Base-by-base conservation (phyloP, 148 eudicot genomes). In the Rhododendron mucronatum region DNA sequence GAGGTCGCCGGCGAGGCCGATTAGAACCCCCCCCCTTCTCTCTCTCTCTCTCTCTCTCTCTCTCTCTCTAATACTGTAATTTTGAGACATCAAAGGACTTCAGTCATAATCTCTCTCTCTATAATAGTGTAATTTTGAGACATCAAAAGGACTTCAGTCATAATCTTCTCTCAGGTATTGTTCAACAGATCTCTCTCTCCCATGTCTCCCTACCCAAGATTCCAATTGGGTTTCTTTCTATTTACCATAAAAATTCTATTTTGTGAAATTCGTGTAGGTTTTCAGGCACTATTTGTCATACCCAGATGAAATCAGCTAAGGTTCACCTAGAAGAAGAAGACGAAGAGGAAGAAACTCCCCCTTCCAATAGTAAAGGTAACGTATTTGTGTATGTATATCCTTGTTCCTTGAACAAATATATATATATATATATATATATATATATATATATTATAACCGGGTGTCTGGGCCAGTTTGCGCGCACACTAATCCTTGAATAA, bases 301-400 rank as follows among this genome's bases (percentile, higher is more conserved):
- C 21, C 13, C 84, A 21, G 14, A 91, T 91, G 92, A 90, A 90
- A 80, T 88, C 95, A 67, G 90, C 82, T 20, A 94, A 92, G 85
- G 87, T 84, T 63, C 89, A 89, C 85, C 93, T 88, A 50, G 95
- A 94, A 55, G 94, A 93, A 61, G 95, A 95, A 45, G 95, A 92
- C 35, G 95, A 92, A 9, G 92, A 90, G 48, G 96, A 87, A 86
- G 94, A 94, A 37, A 67, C 80, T 18, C 87, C 91, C 75, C 63
- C 92, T 44, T 88, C 87, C 48, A 82, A 51, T 80, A 85, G 76
- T 88, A 94, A 91, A 93, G 95, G 96, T 93, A 51, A 48, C 41
- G 61, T 78, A 2, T 10, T 65, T 73, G 37, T 78, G 57, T 69
- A 41, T 35, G 11, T 76, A 35, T 67, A 67, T 74, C 39, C 7